Percentiles rank a stretch among this genome's conserved stretches.
These are phyloP conservation scores for Wickerhamiella shivajii DNA, from an alignment of 805 yeast species.

Conservation along the genomic window DNA sequence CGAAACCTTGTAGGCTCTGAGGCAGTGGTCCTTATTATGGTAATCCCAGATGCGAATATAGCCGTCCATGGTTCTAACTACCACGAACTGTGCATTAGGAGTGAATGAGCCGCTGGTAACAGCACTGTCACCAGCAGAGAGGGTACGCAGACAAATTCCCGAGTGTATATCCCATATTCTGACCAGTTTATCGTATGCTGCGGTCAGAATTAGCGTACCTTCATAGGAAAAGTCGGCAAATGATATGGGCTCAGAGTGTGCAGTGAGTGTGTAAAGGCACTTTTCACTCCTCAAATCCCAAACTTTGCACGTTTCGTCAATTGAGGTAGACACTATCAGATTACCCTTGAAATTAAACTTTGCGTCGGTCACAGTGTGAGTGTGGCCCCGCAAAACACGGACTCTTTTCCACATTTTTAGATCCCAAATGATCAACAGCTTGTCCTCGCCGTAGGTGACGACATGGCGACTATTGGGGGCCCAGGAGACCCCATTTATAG, in stretches of 20 bases:
- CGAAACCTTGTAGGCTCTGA: conserved; percentile 46
- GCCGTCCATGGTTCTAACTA: conserved; percentile 78
- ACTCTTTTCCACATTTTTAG: conserved; percentile 29
- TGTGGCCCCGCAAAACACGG: conserved; percentile 46
- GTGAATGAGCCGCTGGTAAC: conserved; percentile 49
- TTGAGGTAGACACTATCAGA: conserved; percentile 62
- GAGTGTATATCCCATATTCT: conserved; percentile 79
- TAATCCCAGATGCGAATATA: conserved; percentile 72
- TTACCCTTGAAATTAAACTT: conserved; percentile 64
- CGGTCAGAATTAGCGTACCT: conserved; percentile 69
- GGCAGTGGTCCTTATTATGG: conserved; percentile 61
- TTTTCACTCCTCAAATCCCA: conserved; percentile 74
- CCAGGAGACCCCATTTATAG: conserved; percentile 65
- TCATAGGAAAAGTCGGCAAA: conserved; percentile 61
- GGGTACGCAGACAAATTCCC: conserved; percentile 83
- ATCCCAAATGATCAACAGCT: conserved; percentile 63
- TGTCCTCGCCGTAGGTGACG: conserved; percentile 81
- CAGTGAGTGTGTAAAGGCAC: conserved; percentile 65
- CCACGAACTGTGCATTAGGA: conserved; percentile 68
- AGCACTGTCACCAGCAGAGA: conserved; percentile 42
- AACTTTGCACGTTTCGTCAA: conserved; percentile 79
- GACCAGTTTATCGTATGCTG: conserved; percentile 81
- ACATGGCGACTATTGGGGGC: conserved; percentile 57
- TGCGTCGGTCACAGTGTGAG: conserved; percentile 63
- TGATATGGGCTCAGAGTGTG: conserved; percentile 84